Evolutionary conservation across 768 basidiomycete species (phyloP), one percentile per base, ranked within the genome.

Genomic region (Collybia sordida): DNA sequence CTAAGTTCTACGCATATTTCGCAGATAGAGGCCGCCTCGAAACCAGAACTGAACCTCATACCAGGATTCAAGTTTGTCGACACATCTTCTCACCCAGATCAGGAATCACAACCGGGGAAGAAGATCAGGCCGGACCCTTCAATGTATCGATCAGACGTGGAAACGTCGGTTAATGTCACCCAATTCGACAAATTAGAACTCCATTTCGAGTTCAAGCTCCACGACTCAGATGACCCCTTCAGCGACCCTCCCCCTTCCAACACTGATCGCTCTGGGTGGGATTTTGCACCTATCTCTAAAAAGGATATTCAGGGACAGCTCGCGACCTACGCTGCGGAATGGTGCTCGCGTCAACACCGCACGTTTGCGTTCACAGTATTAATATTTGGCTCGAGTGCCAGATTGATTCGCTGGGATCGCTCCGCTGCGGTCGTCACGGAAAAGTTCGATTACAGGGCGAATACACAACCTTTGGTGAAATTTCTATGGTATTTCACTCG

Each of bases 401-500:
- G 69, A 2, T 47, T 72, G 34, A 55, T 73, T 19, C 60, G 63
- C 6, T 59, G 61, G 52, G 72, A 73, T 46, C 61, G 70, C 3
- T 51, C 65, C 1, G 72, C 67, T 4, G 57, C 53, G 0, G 55
- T 72, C 9, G 66, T 69, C 3, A 56, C 69, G 0, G 47, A 51
- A 19, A n/a, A 45, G 0, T 68, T 72, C 58, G 47, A 64, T 39
- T 59, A 61, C 25, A 39, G 47, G 6, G 6, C 50, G 4, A 14
- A 64, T 0, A 53, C 58, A 7, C 5, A 53, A 11, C 21, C 48
- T 0, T 53, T 74, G 1, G 51, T 59, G 11, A 54, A 64, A 2
- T 72, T 70, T 49, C 45, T 72, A 6, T 65, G 61, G 59, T 59
- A 60, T 3, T 70, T 67, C 48, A 40, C 55, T 9, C 47, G 56